Evolutionary conservation across 2,329 filamentous ascomycete species (phyloP).

Genomic region (Trichoderma atroviride): DNA sequence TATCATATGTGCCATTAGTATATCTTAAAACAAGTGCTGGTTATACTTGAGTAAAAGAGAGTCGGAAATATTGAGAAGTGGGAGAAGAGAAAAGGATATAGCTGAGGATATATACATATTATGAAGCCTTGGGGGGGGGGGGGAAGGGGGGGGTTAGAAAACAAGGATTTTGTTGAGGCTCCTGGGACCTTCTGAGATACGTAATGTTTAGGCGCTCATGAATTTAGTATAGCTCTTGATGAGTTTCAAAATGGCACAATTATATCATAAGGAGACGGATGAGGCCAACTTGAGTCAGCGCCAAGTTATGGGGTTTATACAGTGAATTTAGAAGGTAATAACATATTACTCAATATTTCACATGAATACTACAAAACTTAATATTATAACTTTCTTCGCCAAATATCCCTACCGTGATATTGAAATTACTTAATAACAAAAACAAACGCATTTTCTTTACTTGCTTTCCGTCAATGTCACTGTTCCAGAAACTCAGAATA

Average conservation of each 20-base stretch:
- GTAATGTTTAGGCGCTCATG: background rate
- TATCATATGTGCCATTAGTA: background rate
- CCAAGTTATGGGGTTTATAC: background rate
- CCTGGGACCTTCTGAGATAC: background rate
- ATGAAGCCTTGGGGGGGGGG: background rate
- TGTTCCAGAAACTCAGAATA: background rate
- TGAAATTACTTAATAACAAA: background rate
- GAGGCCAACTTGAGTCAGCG: background rate
- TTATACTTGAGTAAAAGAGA: background rate
- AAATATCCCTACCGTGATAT: too few species aligned
- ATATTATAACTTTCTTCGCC: background rate
- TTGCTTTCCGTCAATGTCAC: background rate
- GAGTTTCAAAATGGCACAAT: background rate
- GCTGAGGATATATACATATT: background rate
- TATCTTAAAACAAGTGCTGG: background rate
- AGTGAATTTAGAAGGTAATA: too few species aligned
- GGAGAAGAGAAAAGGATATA: background rate
- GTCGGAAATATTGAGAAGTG: background rate
- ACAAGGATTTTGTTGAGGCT: background rate
- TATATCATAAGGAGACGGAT: background rate
- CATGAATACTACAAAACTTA: background rate
- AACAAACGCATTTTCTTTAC: too few species aligned
- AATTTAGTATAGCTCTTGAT: background rate
- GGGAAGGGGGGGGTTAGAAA: background rate
- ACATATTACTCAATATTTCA: background rate